phyloP scores from a whole-genome alignment of 2,329 filamentous ascomycete genomes.

The Hirsutella minnesotensis region DNA sequence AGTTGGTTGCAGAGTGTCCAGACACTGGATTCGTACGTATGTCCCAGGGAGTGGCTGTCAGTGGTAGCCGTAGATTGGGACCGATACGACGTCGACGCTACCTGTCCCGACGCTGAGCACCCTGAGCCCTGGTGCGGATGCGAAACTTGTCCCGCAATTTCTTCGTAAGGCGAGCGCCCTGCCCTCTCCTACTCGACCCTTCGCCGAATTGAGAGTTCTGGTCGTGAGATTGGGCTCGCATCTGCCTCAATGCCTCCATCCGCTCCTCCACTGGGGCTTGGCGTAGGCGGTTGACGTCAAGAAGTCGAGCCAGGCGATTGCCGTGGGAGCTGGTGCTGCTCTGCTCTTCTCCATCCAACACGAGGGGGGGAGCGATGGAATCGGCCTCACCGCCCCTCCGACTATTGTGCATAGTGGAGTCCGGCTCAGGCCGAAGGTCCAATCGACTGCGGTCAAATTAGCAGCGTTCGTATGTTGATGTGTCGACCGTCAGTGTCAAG shows the following conservation, averaged over 20 bases:
- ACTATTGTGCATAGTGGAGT: slow-evolving; percentile 8
- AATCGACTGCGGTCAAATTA: slow-evolving; percentile 30
- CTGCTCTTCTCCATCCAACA: slow-evolving; percentile 24
- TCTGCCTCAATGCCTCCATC: slow-evolving; percentile 44
- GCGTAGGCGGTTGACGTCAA: slow-evolving; percentile 45
- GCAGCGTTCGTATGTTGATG: not conserved
- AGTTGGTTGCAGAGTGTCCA: no score
- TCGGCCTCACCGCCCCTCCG: slow-evolving; percentile 7
- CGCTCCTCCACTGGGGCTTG: slow-evolving; percentile 50
- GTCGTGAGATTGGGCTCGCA: slow-evolving; percentile 16
- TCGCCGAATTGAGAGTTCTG: slow-evolving; percentile 11
- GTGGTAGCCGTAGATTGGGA: not conserved
- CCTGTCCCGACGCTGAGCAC: slow-evolving; percentile 5
- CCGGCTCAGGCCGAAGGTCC: slow-evolving; percentile 35
- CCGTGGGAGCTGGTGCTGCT: slow-evolving; percentile 21
- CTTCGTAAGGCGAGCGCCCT: slow-evolving; percentile 32
- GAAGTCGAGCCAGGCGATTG: slow-evolving; percentile 36
- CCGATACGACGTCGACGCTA: not conserved
- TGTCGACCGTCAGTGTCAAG: not conserved
- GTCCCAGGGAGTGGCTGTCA: no score
- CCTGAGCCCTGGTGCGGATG: slow-evolving; percentile 35
- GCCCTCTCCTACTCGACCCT: slow-evolving; percentile 21
- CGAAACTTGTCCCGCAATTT: slow-evolving; percentile 42
- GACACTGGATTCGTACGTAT: no score
- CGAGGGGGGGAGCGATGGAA: slow-evolving; percentile 28